Evolutionary conservation across 2,329 filamentous ascomycete genomes (phyloP).

Genomic region (Apiospora rasikravindrae): DNA sequence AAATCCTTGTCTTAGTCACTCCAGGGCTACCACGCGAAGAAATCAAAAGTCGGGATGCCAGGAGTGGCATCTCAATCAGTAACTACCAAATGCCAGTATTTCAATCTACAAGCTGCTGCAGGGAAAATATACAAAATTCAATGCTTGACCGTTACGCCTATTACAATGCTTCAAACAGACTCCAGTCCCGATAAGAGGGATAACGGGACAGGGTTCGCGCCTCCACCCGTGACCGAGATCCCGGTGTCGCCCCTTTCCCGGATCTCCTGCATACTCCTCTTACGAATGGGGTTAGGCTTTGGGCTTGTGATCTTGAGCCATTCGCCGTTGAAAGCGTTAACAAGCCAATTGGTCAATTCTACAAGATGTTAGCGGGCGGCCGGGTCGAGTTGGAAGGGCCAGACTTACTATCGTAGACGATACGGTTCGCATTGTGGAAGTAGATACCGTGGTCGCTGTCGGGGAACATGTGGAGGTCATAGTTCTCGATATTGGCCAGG

Average conservation of each 20-base stretch:
- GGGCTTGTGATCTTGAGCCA: constrained; percentile 70
- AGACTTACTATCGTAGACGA: constrained; percentile 90
- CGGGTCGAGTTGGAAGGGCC: constrained; percentile 11
- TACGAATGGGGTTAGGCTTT: constrained; percentile 45
- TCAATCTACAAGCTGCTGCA: neutral
- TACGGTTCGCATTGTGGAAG: constrained; percentile 89
- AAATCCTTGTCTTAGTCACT: neutral
- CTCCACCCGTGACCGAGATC: constrained; percentile 3
- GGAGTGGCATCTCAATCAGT: neutral
- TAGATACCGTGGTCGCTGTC: constrained; percentile 95
- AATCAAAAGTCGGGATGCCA: neutral
- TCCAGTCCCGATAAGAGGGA: constrained; percentile 9
- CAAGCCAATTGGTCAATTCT: constrained; percentile 88
- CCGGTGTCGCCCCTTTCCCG: constrained; percentile 27
- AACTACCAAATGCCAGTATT: neutral
- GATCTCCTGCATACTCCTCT: constrained; percentile 28
- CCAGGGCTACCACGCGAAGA: no score
- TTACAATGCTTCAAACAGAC: neutral
- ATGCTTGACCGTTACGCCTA: neutral
- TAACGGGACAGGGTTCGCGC: neutral
- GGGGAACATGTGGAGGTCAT: constrained; percentile 95
- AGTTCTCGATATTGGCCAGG: constrained; percentile 82
- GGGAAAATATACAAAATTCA: neutral
- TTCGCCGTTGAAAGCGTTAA: constrained; percentile 97
- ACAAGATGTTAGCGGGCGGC: constrained; percentile 39